Conservation (phyloP, 2,329 filamentous ascomycete genomes). For the Pseudogymnoascus sp. region DNA sequence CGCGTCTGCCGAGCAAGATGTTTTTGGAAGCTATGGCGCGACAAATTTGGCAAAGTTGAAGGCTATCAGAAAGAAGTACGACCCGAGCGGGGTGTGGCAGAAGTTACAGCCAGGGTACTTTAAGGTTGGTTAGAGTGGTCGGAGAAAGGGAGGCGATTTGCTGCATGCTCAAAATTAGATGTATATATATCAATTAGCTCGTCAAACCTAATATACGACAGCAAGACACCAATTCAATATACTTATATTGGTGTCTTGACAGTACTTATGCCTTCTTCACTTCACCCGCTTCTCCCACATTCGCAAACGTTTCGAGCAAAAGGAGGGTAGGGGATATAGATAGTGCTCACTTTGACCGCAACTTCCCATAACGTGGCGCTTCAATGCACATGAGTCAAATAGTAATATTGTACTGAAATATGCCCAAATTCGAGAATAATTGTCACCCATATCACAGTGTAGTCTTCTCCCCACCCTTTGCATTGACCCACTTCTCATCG, state of each 20-base stretch:
- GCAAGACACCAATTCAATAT: not conserved
- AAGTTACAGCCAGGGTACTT: conserved; percentile 33
- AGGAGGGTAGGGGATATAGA: not conserved
- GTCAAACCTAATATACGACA: not conserved
- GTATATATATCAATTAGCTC: not conserved
- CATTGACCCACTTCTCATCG: not conserved
- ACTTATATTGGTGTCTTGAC: not conserved
- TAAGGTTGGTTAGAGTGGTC: conserved; percentile 25
- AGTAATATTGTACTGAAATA: not conserved
- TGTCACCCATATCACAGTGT: not conserved
- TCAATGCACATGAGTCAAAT: not conserved
- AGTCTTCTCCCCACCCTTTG: not conserved
- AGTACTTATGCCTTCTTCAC: not conserved
- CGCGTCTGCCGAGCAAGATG: conserved; percentile 28
- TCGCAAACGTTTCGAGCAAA: not conserved
- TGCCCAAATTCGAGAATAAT: not conserved
- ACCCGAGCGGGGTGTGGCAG: conserved; percentile 22
- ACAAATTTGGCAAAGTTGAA: conserved; percentile 26
- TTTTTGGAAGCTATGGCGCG: conserved; percentile 29
- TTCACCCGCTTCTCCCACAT: not conserved
- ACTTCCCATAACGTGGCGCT: not conserved
- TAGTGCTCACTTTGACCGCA: too few species aligned
- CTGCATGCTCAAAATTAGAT: not conserved
- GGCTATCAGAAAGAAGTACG: conserved; percentile 20
- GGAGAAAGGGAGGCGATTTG: not conserved